Base-by-base conservation (phyloP, 1,139 yeast species). In the Chernovozyma aurita region DNA sequence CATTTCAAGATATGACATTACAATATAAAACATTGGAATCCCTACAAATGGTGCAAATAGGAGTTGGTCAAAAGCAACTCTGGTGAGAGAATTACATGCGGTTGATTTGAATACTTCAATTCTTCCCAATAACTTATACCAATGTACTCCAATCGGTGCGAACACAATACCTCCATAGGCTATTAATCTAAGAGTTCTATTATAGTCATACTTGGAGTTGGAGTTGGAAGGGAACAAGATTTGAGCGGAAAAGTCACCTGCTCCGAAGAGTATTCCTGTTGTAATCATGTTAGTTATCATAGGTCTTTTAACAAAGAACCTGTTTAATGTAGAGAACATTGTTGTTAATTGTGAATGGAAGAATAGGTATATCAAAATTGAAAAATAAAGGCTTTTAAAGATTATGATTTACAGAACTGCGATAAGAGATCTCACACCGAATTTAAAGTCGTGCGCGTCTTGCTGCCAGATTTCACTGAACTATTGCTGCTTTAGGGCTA, bases 21-120 rank as follows among this genome's bases (percentile, higher is more conserved):
- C 64, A 2, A 76, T 53, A 52, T 73, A 87, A 57, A 86, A 88
- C 35, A 80, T 51, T 2, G 86, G 87, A 12, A 85, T 73, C 3
- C 63, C 72, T 5, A 84, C 73, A 20, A 80, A 54, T 2, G 97
- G 96, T 1, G 95, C 87, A 70, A 86, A 87, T 1, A 70, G 44
- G 24, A 78, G 52, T 53, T 88, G 97, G 57, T 88, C 97, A 4
- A 73, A 70, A 0, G 73, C 72, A 12, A 85, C 88, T 35, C 85
- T 59, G 2, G 70, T 50, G 0, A 67, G 24, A 0, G 76, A 64
- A 44, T 62, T 55, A 36, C 43, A 33, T 32, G 47, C 30, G 2
- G 30, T 28, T 15, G 32, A 15, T 4, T 26, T 26, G 26, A 33
- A 28, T 5, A 54, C 47, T 22, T 46, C 46, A 12, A 63, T 41